These are phyloP conservation scores for Parathielavia hyrcaniae DNA, from an alignment of 495 filamentous ascomycete genomes.

Conservation along the genomic window DNA sequence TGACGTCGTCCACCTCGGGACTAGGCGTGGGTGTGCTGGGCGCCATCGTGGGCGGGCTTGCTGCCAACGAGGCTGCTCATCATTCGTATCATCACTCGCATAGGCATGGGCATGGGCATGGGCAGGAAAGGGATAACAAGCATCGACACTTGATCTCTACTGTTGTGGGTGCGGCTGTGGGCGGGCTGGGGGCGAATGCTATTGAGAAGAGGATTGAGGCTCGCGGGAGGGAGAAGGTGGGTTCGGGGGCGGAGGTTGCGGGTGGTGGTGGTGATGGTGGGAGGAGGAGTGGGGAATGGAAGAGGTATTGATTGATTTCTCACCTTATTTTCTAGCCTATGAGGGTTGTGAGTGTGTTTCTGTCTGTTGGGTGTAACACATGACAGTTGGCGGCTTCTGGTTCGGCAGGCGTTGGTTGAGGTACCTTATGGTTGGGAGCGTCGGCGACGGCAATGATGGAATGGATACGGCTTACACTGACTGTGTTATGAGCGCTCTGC, in stretches of 20 bases:
- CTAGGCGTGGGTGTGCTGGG: slow-evolving; percentile 41
- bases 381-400: no score
- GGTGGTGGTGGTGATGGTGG: background rate
- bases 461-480: no score
- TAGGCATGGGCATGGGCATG: slow-evolving; percentile 2
- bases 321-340: no score
- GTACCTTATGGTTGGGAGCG: no score
- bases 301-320: no score
- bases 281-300: no score
- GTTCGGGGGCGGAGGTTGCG: background rate
- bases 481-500: no score
- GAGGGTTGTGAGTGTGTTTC: no score
- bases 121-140: slow-evolving; percentile 8
- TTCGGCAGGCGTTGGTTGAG: no score
- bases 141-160: slow-evolving; percentile 32
- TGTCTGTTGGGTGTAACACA: no score
- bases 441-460: no score
- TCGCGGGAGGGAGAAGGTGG: background rate
- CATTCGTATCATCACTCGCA: background rate
- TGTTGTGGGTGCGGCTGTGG: slow-evolving; percentile 42
- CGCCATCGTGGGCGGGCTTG: slow-evolving; percentile 42
- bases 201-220: slow-evolving; percentile 40
- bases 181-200: slow-evolving; percentile 43
- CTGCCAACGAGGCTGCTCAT: slow-evolving; percentile 32
- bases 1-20: slow-evolving; percentile 36